Conservation (phyloP, 2,329 filamentous ascomycete species). For the Claviceps monticola region DNA sequence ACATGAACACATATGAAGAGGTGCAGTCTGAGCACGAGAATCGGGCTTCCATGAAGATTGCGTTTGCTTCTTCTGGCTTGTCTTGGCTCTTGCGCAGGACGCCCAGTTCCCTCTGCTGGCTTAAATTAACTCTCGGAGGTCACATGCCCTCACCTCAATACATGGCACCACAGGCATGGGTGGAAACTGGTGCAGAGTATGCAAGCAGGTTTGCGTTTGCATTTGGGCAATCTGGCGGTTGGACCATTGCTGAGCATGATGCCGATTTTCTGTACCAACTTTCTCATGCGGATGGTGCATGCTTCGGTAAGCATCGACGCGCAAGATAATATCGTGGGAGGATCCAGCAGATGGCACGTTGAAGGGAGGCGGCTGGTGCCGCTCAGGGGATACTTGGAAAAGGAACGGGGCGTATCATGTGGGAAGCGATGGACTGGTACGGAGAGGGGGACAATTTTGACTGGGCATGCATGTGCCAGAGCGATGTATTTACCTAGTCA, state of each 20-base stretch:
- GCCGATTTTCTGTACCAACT: background rate
- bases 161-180: background rate
- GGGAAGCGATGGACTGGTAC: background rate
- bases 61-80: no score
- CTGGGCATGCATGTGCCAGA: background rate
- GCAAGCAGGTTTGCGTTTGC: background rate
- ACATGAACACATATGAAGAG: background rate
- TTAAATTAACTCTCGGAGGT: no score
- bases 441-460: background rate
- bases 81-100: no score
- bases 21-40: background rate
- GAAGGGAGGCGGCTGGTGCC: background rate
- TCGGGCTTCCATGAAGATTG: no score
- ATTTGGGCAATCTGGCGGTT: constrained; percentile 1
- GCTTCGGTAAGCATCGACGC: background rate
- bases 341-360: background rate
- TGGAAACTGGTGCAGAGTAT: background rate
- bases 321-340: background rate
- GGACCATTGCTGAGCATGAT: constrained; percentile 1
- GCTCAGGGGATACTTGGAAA: background rate
- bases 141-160: background rate
- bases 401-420: background rate
- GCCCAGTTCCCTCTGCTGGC: no score
- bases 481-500: background rate
- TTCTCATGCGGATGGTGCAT: background rate